phyloP scores from a whole-genome alignment of 164 flowering plant species.

The Nymphaea thermarum region DNA sequence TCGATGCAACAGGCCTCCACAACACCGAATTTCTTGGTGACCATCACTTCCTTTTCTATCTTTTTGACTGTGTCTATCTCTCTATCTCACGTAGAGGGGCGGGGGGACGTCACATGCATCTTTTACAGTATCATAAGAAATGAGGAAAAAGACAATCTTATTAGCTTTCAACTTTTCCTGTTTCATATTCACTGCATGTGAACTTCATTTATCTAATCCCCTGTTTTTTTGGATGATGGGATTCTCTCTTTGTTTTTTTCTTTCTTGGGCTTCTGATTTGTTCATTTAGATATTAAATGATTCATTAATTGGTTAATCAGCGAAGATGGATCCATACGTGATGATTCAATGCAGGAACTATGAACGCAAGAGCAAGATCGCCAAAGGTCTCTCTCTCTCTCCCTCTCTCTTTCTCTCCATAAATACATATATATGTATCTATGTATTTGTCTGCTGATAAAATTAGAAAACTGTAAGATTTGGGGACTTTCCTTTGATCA shows the following conservation, averaged over 20 bases:
- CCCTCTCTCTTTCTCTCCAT: neutral
- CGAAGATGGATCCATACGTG: slow-evolving; percentile 55
- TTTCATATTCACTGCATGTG: too few species aligned
- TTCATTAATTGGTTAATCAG: slow-evolving; percentile 11
- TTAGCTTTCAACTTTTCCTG: too few species aligned
- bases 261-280: neutral
- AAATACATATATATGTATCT: neutral
- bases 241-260: neutral
- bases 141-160: too few species aligned
- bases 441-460: neutral
- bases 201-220: neutral
- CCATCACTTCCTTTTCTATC: neutral
- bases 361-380: slow-evolving; percentile 46
- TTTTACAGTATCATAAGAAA: too few species aligned
- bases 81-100: neutral
- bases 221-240: neutral
- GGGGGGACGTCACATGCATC: neutral
- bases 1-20: slow-evolving; percentile 12
- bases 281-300: neutral
- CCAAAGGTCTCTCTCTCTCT: slow-evolving; percentile 25
- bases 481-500: neutral
- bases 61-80: neutral
- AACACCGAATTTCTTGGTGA: slow-evolving; percentile 4
- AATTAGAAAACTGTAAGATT: neutral
- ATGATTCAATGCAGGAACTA: slow-evolving; percentile 40